Evolutionary conservation across 164 flowering plant genomes (phyloP), one percentile per base, ranked within the genome.

Genomic region (Stephania cephalantha): DNA sequence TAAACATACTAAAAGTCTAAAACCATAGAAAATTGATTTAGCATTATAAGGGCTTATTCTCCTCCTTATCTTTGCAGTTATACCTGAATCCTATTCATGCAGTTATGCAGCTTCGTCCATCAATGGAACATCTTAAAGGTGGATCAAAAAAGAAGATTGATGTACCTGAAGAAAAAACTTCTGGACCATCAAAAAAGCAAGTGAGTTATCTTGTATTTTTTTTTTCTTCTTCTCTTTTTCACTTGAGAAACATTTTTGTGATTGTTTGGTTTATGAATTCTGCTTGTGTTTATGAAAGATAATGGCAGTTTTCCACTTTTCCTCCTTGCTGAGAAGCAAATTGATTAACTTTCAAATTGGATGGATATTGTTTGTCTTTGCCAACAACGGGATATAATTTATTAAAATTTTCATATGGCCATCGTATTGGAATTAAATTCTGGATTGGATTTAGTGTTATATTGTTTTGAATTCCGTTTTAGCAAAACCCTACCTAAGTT

Each of bases 21-120:
- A 30, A 61, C 18, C 18, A 25, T 12, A 6, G 15, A 42, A 48
- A 61, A 22, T 12, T 46, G 18, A 35, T 77, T 65, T 30, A 68
- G 68, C 48, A 73, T 65, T 78, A 22, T 70, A 77, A 81, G 73
- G 74, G 13, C 22, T 74, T 66, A 46, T 61, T 79, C 44, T 69
- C 61, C 61, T 46, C 74, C 75, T 74, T 63, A 69, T 83, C 77
- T 79, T 92, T 58, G 96, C 97, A 94, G 98, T 83, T 94, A 81
- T 82, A 88, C 87, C 77, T 95, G 83, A 90, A 90, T 81, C 94
- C 97, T 75, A 75, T 93, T 83, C 87, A 88, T 84, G 90, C 97
- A 80, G 90, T 88, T 85, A 87, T 90, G 74, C 97, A 95, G 86
- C 92, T 95, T 72, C 93, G 97, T 15, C 97, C 97, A 58, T 90